These are phyloP conservation scores for Ogataea paraovalis DNA, from an alignment of 805 yeast species.

Conservation along the genomic window DNA sequence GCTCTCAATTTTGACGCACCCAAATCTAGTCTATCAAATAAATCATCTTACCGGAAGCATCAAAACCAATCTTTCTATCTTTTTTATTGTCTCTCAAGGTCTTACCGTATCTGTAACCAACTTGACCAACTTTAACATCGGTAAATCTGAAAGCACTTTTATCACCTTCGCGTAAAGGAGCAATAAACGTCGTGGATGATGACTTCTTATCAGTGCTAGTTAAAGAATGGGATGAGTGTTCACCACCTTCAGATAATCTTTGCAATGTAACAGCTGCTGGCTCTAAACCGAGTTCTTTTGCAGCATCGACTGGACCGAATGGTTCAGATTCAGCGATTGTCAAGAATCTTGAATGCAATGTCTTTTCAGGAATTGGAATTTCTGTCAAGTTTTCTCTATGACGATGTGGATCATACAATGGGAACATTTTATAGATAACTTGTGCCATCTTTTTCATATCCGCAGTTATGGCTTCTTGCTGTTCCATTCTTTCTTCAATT, in stretches of 20 bases:
- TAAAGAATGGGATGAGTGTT: conserved; percentile 38
- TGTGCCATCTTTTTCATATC: conserved; percentile 59
- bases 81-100: conserved; percentile 85
- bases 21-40: conserved; percentile 23
- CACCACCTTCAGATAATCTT: conserved; percentile 59
- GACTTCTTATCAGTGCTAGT: conserved; percentile 21
- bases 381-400: conserved; percentile 81
- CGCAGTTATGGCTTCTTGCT: conserved; percentile 46
- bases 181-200: conserved; percentile 40
- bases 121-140: conserved; percentile 73
- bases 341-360: conserved; percentile 75
- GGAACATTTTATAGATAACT: conserved; percentile 77
- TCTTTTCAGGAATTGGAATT: conserved; percentile 84
- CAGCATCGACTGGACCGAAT: conserved; percentile 94
- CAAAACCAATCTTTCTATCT: conserved; percentile 71
- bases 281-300: conserved; percentile 72
- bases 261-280: conserved; percentile 82
- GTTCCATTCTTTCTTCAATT: conserved; percentile 60
- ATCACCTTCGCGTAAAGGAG: conserved; percentile 65
- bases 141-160: conserved; percentile 69
- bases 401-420: conserved; percentile 50
- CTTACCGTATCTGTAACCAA: conserved; percentile 91
- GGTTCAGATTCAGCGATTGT: conserved; percentile 94
- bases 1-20: not conserved
- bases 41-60: conserved; percentile 57